Percentiles rank a stretch among this genome's conserved stretches.
Evolutionary conservation across 2,329 filamentous ascomycete genomes (phyloP).

Genomic region (Pseudogymnoascus sp.): DNA sequence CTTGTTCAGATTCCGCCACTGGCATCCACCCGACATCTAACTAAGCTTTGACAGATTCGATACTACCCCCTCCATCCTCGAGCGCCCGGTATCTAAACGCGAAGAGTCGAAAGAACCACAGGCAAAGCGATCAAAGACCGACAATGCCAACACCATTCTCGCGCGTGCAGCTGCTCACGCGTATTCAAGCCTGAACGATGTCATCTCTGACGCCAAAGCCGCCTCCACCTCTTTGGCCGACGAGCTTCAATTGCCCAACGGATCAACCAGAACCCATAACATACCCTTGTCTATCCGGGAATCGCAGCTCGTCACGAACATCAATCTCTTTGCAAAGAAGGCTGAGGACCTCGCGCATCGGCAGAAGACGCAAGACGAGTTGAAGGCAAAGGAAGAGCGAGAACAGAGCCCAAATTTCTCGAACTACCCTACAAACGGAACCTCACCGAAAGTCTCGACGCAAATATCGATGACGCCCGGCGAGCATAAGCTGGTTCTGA

Average conservation of each 20-base stretch:
- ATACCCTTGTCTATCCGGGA: conserved; percentile 18
- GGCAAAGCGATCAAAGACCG: conserved; percentile 53
- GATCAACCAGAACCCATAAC: conserved; percentile 20
- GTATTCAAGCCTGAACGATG: conserved; percentile 57
- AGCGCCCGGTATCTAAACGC: conserved; percentile 42
- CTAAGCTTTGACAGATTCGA: conserved; percentile 42
- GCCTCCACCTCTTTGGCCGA: conserved; percentile 42
- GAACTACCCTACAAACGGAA: conserved; percentile 16
- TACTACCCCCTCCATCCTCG: conserved; percentile 46
- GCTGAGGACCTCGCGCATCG: conserved; percentile 56
- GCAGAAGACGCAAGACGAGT: conserved; percentile 47
- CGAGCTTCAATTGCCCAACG: conserved; percentile 37
- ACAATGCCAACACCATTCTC: conserved; percentile 37
- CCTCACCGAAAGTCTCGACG: conserved; percentile 16
- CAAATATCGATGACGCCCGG: conserved; percentile 32
- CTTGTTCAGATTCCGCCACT: conserved; percentile 11
- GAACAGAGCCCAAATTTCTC: conserved; percentile 9
- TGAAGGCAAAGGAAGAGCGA: conserved; percentile 27
- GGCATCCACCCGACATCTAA: background rate
- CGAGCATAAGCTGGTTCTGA: conserved; percentile 57
- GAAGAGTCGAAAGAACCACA: conserved; percentile 44
- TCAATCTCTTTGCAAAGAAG: conserved; percentile 48
- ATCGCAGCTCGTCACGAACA: conserved; percentile 22
- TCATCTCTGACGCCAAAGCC: conserved; percentile 50
- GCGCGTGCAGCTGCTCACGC: conserved; percentile 31